These are phyloP conservation scores for Cytospora piceicola DNA, from an alignment of 2,329 filamentous ascomycete species.

Conservation along the genomic window DNA sequence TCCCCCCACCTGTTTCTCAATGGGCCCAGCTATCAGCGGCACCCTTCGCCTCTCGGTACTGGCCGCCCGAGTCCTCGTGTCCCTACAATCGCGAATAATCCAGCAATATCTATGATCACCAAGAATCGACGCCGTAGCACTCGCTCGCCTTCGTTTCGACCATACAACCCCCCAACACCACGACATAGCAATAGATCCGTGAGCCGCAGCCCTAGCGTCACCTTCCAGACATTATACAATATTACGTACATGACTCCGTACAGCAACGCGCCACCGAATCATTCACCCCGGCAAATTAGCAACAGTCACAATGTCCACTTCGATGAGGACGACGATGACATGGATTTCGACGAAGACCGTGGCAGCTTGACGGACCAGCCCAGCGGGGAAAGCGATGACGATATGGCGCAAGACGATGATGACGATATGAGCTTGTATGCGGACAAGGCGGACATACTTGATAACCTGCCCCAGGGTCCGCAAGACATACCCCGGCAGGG, in stretches of 20 bases:
- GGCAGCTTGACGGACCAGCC: conserved; percentile 37
- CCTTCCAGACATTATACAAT: conserved; percentile 43
- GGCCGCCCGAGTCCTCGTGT: conserved; percentile 39
- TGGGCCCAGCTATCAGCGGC: conserved; percentile 40
- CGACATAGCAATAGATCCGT: conserved; percentile 51
- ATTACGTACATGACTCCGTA: conserved; percentile 74
- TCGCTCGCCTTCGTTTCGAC: conserved; percentile 58
- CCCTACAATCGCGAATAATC: conserved; percentile 43
- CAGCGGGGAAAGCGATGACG: conserved; percentile 38
- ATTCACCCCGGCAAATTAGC: conserved; percentile 1
- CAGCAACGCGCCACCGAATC: conserved; percentile 61
- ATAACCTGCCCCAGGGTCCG: conserved; percentile 40
- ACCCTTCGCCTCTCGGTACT: conserved; percentile 43
- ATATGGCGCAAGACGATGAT: conserved; percentile 27
- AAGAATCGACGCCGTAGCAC: conserved; percentile 53
- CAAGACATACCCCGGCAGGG: conserved; percentile 63
- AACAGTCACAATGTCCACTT: conserved; percentile 14
- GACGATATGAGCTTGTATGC: conserved; percentile 10
- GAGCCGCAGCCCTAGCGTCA: conserved; percentile 41
- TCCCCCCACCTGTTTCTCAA: conserved; percentile 2
- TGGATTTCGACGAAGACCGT: conserved; percentile 35
- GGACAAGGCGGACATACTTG: conserved; percentile 26
- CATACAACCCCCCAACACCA: conserved; percentile 61
- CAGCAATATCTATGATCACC: conserved; percentile 29
- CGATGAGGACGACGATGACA: conserved; percentile 37